Base-by-base conservation (phyloP, 2,329 filamentous ascomycete genomes). In the Colletotrichum sansevieriae region DNA sequence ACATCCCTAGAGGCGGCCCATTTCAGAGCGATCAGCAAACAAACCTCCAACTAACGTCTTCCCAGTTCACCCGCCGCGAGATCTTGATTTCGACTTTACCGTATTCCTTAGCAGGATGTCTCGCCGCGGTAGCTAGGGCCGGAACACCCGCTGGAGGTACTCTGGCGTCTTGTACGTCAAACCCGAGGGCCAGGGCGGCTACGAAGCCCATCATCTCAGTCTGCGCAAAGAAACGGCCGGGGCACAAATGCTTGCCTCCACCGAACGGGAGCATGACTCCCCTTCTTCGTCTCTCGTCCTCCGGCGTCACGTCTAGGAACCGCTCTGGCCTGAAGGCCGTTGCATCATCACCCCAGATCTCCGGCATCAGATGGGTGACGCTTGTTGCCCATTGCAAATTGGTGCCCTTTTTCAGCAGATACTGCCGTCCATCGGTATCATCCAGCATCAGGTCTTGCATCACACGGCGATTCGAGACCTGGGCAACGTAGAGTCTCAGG, bases 401-500 rank as follows among this genome's bases (percentile, higher is more conserved):
- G 10, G 52, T 68, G 9, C 72, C 76, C 33, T 74, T 73, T 18
- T 73, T 74, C 9, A 78, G 62, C 1, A 77, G 63, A 55, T 76
- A 76, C 35, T 72, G 60, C 2, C 65, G 65, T 4, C 72, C 73
- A 1, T 73, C 47, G 4, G 47, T 47, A 55, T 78, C 75, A 5
- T 73, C 64, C 15, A 78, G 59, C 7, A 63, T 72, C 1, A 80
- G 83, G 55, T 85, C 83, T 22, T 76, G 71, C 51, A 78, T 73
- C 3, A 84, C 80, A 4, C 76, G 72, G 20, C 84, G 78, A 18
- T 77, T 79, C 7, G 78, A 79, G 2, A 79, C 72, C 15, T 77
- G 74, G 7, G 79, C 78, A 10, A 80, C 76, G 44, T 76, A 76
- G 1, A 83, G 49, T 15, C 84, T 80, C 37, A 85, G 73, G 0